Base-by-base conservation (phyloP, 805 yeast genomes). In the Hanseniaspora mollemarum region DNA sequence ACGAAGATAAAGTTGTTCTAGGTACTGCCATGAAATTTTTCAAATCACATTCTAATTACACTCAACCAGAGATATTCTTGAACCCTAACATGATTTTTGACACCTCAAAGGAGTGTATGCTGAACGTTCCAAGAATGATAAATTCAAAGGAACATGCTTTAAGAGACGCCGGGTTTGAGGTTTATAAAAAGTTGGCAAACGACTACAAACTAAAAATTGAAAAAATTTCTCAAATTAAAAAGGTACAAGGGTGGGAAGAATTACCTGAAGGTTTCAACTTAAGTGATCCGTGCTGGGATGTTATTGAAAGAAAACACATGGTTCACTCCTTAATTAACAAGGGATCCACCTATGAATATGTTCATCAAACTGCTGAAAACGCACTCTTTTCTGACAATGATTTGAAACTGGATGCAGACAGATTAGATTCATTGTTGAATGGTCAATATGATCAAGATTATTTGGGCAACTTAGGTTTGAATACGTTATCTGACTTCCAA, bases 91-190 rank as follows among this genome's bases (percentile, higher is more conserved):
- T 48, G 41, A 7, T 48, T 13, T 5, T 48, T n/a, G 29, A 29
- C 18, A 37, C 28, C 16, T 36, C 36, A 32, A 39, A 41, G 26
- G 51, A 48, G 18, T 37, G 41, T 19, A 31, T 48, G 38, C 22
- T 40, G 33, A 32, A 22, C 9, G 37, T 37, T 2, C 51, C 51
- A 32, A 48, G 51, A 48, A 40, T 40, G n/a, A 40, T 48, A 7
- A 18, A 37, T 10, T 48, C 51, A 7, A 48, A 48, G 24, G 51
- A 48, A 40, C 51, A 48, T 48, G 51, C 37, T 40, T 19, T 48
- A 13, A 48, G 51, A 40, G 51, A 48, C 33, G 38, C 45, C 29
- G 43, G 51, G 9, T 40, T 48, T 18, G 45, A 48, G 10, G 45
- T 48, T 4, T 40, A 39, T 25, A 48, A 39, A 12, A 33, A 28